These are phyloP conservation scores for Arthrobotrys entomopaga DNA, from an alignment of 2,329 filamentous ascomycete species.

Conservation along the genomic window DNA sequence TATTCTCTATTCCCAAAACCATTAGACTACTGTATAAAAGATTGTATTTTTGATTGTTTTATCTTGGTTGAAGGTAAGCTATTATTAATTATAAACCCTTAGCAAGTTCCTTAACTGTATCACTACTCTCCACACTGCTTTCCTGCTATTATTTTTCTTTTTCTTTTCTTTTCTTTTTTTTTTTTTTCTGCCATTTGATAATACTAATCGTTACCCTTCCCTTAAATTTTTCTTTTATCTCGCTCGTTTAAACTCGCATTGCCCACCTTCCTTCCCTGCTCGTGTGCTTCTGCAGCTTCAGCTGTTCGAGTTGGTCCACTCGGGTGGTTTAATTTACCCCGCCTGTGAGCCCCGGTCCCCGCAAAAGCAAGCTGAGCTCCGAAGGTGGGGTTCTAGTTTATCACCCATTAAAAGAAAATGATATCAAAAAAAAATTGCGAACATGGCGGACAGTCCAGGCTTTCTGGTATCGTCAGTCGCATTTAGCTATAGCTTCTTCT, in stretches of 20 bases:
- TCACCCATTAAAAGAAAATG: background rate
- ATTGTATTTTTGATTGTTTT: background rate
- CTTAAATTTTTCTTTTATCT: slow-evolving; percentile 1
- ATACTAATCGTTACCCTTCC: slow-evolving; percentile 4
- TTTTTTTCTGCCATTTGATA: slow-evolving; percentile 2
- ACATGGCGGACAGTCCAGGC: background rate
- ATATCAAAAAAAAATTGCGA: background rate
- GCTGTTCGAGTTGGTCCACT: slow-evolving; percentile 4
- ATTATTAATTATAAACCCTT: background rate
- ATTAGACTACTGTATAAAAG: slow-evolving; percentile 12
- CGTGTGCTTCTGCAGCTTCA: slow-evolving; percentile 6
- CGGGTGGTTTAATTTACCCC: slow-evolving; percentile 26
- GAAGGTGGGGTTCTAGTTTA: slow-evolving; percentile 2
- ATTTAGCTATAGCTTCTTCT: background rate
- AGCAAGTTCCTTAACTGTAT: no score
- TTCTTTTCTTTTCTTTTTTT: slow-evolving; percentile 2
- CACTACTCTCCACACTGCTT: slow-evolving; percentile 22
- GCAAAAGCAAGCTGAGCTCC: slow-evolving; percentile 20
- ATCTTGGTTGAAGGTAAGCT: slow-evolving; percentile 1
- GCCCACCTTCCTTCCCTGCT: slow-evolving; percentile 36
- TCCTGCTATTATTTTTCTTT: slow-evolving; percentile 1
- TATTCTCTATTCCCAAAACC: background rate
- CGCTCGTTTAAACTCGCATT: slow-evolving; percentile 13
- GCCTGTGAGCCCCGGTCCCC: slow-evolving; percentile 33
- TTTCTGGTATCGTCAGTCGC: no score